Evolutionary conservation across 148 eudicot genomes (phyloP), one percentile per base, ranked within the genome.

Genomic region (Diospyros lotus): DNA sequence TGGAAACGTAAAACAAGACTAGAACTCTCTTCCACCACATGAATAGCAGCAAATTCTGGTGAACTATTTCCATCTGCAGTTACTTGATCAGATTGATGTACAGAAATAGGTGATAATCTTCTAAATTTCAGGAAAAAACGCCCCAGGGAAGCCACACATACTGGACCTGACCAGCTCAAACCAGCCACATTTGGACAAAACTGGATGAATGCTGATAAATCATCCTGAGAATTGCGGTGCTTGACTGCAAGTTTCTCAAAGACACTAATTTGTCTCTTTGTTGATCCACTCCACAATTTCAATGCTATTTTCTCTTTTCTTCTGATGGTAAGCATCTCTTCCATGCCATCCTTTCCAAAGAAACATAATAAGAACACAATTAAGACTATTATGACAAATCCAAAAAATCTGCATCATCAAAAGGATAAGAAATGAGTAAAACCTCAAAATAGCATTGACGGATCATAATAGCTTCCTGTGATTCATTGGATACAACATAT

Each of bases 111-210:
- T 56, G 70, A 54, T 70, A 82, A 78, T 77, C 87, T 83, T 80
- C 74, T 85, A 75, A 96, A 96, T 80, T 91, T 96, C 58, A 96
- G 78, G 67, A 96, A 96, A 81, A 96, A 96, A 5, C 86, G 87
- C 69, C 99, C 99, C 48, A 96, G 79, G 73, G 99, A 91, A 76
- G 99, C 91, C 73, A 96, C 91, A 80, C 99, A 93, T 55, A 96
- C 86, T 64, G 99, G 99, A 74, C 99, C 99, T 40, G 99, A 96
- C 99, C 99, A 96, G 75, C 83, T 86, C 72, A 85, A 69, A 60
- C 83, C 82, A 67, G 83, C 76, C 73, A 76, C 84, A 80, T 82
- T 75, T 41, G 81, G 89, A 79, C 80, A 86, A 66, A 96, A 93
- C 77, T 91, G 97, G 77, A 96, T 82, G 73, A 81, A 91, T 53